Percentiles rank a stretch among this genome's conserved stretches.
Conservation (phyloP, 208 protist genomes). For the Acanthamoeba triangularis region DNA sequence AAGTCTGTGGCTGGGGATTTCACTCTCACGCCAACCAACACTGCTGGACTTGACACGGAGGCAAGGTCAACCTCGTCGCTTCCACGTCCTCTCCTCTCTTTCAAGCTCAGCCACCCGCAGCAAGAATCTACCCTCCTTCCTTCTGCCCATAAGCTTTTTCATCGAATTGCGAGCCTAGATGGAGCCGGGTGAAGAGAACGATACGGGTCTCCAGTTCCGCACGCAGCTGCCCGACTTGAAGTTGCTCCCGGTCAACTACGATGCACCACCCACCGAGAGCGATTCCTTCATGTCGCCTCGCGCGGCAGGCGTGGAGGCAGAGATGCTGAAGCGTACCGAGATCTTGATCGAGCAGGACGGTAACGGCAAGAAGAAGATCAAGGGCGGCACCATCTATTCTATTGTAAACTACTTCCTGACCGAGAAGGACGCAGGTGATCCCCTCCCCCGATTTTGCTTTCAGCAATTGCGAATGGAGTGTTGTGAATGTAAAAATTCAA, state of each 20-base stretch:
- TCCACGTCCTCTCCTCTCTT: no score
- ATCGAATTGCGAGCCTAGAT: neutral
- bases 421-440: neutral
- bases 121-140: no score
- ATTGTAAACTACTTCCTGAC: slow-evolving; percentile 52
- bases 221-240: slow-evolving; percentile 40
- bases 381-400: slow-evolving; percentile 47
- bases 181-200: slow-evolving; percentile 6
- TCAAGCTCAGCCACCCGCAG: no score
- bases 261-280: neutral
- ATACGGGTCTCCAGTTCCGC: slow-evolving; percentile 30
- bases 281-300: slow-evolving; percentile 8
- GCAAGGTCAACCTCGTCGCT: no score
- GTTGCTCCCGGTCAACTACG: slow-evolving; percentile 59
- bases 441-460: neutral
- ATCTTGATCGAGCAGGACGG: neutral
- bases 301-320: neutral
- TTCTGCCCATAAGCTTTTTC: no score
- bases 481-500: no score
- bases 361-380: slow-evolving; percentile 24
- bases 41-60: no score
- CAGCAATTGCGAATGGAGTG: neutral
- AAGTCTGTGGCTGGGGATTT: no score
- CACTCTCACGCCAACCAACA: no score
- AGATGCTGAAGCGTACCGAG: slow-evolving; percentile 5